Evolutionary conservation across 2,329 filamentous ascomycete genomes (phyloP).

Genomic region (Pezicula rhizophila): DNA sequence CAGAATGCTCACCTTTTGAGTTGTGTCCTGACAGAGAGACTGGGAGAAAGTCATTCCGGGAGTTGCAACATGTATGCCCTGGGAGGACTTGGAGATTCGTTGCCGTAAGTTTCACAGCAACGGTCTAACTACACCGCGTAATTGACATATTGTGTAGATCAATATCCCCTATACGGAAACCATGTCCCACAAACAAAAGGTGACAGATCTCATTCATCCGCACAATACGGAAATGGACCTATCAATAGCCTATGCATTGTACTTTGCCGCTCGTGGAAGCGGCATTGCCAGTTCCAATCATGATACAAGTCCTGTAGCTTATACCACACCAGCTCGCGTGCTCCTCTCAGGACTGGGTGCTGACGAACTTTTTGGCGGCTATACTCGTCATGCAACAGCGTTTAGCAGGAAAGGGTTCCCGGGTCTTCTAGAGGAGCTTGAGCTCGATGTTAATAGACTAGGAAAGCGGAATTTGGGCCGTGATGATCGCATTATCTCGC

Average conservation of each 20-base stretch:
- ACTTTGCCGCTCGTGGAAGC: conserved; percentile 81
- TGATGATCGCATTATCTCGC: conserved; percentile 83
- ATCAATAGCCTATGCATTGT: conserved; percentile 88
- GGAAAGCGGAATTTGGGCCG: conserved; percentile 92
- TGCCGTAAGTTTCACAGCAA: conserved; percentile 41
- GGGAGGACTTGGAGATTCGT: conserved; percentile 76
- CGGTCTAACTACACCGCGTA: conserved; percentile 9
- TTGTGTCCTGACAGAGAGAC: conserved; percentile 86
- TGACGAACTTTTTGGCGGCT: conserved; percentile 93
- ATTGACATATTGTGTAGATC: conserved; percentile 40
- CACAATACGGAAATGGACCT: conserved; percentile 99
- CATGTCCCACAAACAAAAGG: conserved; percentile 56
- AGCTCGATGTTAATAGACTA: conserved; percentile 77
- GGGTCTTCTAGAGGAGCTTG: conserved; percentile 74
- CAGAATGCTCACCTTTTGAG: conserved; percentile 53
- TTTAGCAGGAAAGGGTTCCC: conserved; percentile 63
- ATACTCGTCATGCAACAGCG: conserved; percentile 74
- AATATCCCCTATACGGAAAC: conserved; percentile 79
- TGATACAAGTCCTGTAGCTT: conserved; percentile 28
- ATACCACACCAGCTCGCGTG: conserved; percentile 70
- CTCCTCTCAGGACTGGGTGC: conserved; percentile 89
- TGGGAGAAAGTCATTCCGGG: conserved; percentile 71
- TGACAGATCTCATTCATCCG: conserved; percentile 77
- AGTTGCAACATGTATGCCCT: conserved; percentile 65
- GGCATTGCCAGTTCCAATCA: conserved; percentile 25